Evolutionary conservation across 805 yeast species (phyloP), one percentile per base, ranked within the genome.

Genomic region (Tetrapisispora fleetii): DNA sequence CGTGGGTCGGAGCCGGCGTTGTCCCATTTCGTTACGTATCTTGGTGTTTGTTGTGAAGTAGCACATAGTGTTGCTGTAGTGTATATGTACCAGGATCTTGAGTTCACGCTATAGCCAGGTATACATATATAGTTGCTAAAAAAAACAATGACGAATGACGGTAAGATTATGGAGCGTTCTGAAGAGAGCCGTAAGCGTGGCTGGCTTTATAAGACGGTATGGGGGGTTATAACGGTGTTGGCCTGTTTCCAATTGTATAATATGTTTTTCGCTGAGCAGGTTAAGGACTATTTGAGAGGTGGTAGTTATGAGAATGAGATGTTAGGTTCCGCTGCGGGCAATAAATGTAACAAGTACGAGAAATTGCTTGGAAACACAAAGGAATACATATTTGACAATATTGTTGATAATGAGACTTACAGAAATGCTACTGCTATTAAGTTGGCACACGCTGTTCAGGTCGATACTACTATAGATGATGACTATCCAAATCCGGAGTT

Each of bases 381-480:
- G 3, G 43, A 45, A 2, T 32, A 28, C n/a, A 21, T 45, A 2
- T 19, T 14, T 7, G 16, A 38, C n/a, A 40, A 18, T n/a, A 22
- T 45, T 6, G 8, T 45, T 32, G 13, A 35, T 7, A 35, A 47
- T 27, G 40, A 42, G n/a, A 13, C 28, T 2, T 42, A 45, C 13
- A 45, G 45, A 52, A 53, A 19, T 72, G 14, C 18, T 3, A 42
- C 83, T 0, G 73, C 74, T 18, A 58, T 57, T 11, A 75, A 71
- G 53, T 68, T 80, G 48, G 64, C 77, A 9, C 79, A 76, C 5
- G 85, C 91, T 1, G 74, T 85, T 21, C 73, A 73, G 57, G 72
- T 84, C 49, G 80, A 81, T 39, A 84, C 95, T 1, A 81, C 77
- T 52, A 72, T 80, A 16, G 73, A 64, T 51, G 95, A 87, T 59